Evolutionary conservation across 2,329 filamentous ascomycete genomes (phyloP).

Genomic region (Fusarium pseudoanthophilum): DNA sequence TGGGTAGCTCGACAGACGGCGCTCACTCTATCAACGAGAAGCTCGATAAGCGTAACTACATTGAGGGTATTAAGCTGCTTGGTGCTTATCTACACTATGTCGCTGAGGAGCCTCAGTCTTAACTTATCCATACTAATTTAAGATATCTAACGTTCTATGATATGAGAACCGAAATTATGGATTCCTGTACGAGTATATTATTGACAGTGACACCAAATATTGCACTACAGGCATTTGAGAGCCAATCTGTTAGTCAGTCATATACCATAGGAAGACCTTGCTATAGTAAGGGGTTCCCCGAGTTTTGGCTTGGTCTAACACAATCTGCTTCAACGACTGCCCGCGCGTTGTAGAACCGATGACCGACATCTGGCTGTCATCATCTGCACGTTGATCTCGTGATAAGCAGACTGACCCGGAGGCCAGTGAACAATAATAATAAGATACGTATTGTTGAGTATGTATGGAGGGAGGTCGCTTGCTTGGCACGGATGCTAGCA

Average conservation of each 20-base stretch:
- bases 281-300: no score
- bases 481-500: neutral
- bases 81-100: constrained; percentile 97
- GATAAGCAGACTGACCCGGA: neutral
- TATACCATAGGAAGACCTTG: no score
- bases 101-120: constrained; percentile 79
- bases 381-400: neutral
- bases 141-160: constrained; percentile 23
- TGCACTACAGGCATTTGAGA: neutral
- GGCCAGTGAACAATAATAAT: neutral
- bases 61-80: constrained; percentile 95
- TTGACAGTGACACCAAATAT: neutral
- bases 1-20: constrained; percentile 96
- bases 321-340: neutral
- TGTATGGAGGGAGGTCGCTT: neutral
- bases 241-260: neutral
- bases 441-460: constrained; percentile 23
- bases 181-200: neutral
- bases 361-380: neutral
- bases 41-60: constrained; percentile 96
- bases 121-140: constrained; percentile 24
- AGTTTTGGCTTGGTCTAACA: no score
- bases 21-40: constrained; percentile 99
- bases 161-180: neutral
- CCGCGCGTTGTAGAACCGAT: neutral